Conservation (phyloP, 306 rosid genomes). For the Malus sieversii region DNA sequence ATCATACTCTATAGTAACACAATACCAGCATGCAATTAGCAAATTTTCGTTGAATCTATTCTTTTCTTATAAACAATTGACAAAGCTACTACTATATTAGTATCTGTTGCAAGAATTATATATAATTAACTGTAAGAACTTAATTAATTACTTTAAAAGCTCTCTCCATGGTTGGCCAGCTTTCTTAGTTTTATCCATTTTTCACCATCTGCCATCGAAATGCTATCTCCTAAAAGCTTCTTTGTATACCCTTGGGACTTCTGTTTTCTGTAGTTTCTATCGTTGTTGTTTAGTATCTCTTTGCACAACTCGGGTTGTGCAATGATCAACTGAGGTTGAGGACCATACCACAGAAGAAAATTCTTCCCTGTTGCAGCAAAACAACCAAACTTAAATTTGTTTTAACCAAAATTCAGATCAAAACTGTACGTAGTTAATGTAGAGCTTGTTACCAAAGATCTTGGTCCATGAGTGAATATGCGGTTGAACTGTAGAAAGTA, state of each 20-base stretch:
- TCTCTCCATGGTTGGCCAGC: constrained; percentile 2
- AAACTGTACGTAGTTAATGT: neutral
- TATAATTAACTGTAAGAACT: neutral
- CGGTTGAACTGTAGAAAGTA: neutral
- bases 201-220: constrained; percentile 1
- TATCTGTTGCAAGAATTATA: too few species aligned
- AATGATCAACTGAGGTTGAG: neutral
- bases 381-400: neutral
- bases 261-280: neutral
- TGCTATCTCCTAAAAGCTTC: neutral
- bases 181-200: constrained; percentile 16
- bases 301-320: neutral
- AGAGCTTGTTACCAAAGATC: neutral
- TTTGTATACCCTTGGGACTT: neutral
- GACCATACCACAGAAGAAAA: neutral
- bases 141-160: constrained; percentile 3
- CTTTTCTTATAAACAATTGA: too few species aligned
- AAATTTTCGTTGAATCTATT: neutral
- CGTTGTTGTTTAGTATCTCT: neutral
- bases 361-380: neutral
- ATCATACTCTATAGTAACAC: neutral
- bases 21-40: neutral
- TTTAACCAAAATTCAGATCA: neutral
- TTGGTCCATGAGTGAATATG: neutral
- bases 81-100: too few species aligned